Evolutionary conservation across 352 stramenopile species (phyloP), one percentile per base, ranked within the genome.

Genomic region (Pythium pyrilobum): DNA sequence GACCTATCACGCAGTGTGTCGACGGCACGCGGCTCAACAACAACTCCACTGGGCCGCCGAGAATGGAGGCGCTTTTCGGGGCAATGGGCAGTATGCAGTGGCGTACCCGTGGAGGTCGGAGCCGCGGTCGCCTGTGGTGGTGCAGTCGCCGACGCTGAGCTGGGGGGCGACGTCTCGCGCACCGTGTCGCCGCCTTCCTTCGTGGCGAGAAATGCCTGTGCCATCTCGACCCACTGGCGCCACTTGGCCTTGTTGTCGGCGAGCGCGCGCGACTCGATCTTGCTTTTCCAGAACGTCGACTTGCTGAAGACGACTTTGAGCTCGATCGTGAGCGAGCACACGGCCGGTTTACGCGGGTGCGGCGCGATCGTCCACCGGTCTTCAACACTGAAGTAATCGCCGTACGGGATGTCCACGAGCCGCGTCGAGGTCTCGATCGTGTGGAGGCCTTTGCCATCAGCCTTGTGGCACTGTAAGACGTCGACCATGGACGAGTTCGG

Each of bases 361-460:
- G 77, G 71, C n/a, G 81, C 64, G 37, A 94, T 69, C 13, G 77
- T 89, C 77, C 82, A 92, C 5, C 84, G 76, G 25, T 91, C 80
- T 56, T 92, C 81, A 3, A 94, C 84, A 50, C 77, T 90, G 41
- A 94, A 94, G 62, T 89, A 92, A 58, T 94, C 84, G 20, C 84
- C 81, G 52, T 94, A 94, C 5, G 84, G 84, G 50, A 94, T 91
- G 59, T 94, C 84, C 34, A 83, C 77, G 3, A 94, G 62, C 27
- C 77, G 69, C 8, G 84, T 94, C 21, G 81, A 91, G 13, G 75
- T 87, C 47, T 94, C 84, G 0, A 94, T 74, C 8, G 82, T 66
- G 29, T 67, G 64, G 8, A 79, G 53, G 1, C 67, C 64, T 24
- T 72, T 50, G 5, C 76, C 74, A 2, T 53, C 57, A 7, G 62